A percentile compares a stretch with the other conserved stretches of the same genome.
Evolutionary conservation across 2,329 filamentous ascomycete species (phyloP).

Genomic region (Amylocarpus encephaloides): DNA sequence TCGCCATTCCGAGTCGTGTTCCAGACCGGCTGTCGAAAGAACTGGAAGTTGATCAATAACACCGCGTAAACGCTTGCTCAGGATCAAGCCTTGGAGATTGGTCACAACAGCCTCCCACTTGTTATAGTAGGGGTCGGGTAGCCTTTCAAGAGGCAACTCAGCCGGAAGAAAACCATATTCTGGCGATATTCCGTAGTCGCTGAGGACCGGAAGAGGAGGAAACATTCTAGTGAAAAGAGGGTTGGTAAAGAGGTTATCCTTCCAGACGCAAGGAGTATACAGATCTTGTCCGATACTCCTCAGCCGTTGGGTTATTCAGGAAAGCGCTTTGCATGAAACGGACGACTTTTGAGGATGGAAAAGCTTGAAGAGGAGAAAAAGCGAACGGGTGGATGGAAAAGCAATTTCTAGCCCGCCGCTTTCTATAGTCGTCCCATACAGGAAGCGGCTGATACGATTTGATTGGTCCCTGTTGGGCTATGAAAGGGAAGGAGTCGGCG

Average conservation of each 20-base stretch:
- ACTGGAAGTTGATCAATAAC: slow-evolving; percentile 77
- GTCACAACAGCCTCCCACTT: slow-evolving; percentile 85
- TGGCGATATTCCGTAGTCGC: slow-evolving; percentile 74
- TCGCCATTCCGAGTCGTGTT: slow-evolving; percentile 84
- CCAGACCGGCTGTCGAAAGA: slow-evolving; percentile 74
- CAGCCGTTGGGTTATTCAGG: slow-evolving; percentile 42
- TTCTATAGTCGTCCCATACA: too few species aligned
- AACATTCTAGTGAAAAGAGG: slow-evolving; percentile 36
- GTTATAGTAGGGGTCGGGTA: slow-evolving; percentile 88
- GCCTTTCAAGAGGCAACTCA: slow-evolving; percentile 67
- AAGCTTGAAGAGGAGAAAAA: too few species aligned
- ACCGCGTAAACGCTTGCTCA: slow-evolving; percentile 75
- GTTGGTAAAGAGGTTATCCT: slow-evolving; percentile 12
- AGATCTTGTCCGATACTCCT: slow-evolving; percentile 55
- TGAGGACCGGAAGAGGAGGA: slow-evolving; percentile 54
- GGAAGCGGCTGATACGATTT: too few species aligned
- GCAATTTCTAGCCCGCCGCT: too few species aligned
- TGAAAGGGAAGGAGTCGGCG: too few species aligned
- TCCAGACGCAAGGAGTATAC: slow-evolving; percentile 62
- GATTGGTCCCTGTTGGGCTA: too few species aligned
- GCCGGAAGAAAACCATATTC: slow-evolving; percentile 83
- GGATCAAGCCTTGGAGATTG: slow-evolving; percentile 80
- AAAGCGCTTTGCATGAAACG: slow-evolving; percentile 20
- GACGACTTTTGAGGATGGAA: background rate
- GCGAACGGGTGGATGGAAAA: too few species aligned